phyloP scores from a whole-genome alignment of 208 protist genomes.

The Trypanosoma melophagium region DNA sequence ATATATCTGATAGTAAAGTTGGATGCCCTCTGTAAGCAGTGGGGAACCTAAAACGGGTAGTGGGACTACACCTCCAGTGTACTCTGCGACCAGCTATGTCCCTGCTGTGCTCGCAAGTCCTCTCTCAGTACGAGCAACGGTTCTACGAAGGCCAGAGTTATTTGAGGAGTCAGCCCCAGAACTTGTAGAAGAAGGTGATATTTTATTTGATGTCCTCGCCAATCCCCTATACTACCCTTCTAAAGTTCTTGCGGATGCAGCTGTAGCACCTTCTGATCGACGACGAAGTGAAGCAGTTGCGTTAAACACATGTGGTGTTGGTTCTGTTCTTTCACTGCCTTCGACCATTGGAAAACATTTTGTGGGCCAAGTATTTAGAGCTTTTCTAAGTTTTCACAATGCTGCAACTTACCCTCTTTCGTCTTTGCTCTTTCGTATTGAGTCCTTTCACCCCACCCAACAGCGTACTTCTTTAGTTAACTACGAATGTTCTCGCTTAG shows the following conservation, averaged over 20 bases:
- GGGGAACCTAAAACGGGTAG: constrained; percentile 2
- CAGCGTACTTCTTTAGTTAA: constrained; percentile 29
- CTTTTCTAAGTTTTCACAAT: constrained; percentile 73
- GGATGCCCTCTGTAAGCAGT: not conserved
- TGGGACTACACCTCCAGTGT: not conserved
- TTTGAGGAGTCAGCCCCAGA: constrained; percentile 32
- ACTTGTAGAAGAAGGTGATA: constrained; percentile 68
- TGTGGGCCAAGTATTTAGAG: constrained; percentile 54
- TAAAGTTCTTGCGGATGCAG: not conserved
- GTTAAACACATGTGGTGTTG: constrained; percentile 29
- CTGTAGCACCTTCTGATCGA: not conserved
- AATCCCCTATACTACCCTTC: constrained; percentile 27
- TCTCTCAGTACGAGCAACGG: constrained; percentile 53
- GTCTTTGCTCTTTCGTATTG: constrained; percentile 36
- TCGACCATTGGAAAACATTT: constrained; percentile 49
- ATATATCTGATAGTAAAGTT: constrained; percentile 3
- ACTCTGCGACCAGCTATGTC: constrained; percentile 26
- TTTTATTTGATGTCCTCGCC: constrained; percentile 56
- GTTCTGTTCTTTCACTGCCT: constrained; percentile 54
- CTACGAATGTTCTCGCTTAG: constrained; percentile 21
- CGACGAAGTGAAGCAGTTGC: constrained; percentile 13
- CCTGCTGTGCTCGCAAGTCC: constrained; percentile 48
- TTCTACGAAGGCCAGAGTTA: constrained; percentile 51
- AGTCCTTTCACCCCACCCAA: constrained; percentile 27
- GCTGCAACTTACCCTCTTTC: constrained; percentile 52